phyloP scores from a whole-genome alignment of 805 yeast species.

The Metschnikowia lachancei region DNA sequence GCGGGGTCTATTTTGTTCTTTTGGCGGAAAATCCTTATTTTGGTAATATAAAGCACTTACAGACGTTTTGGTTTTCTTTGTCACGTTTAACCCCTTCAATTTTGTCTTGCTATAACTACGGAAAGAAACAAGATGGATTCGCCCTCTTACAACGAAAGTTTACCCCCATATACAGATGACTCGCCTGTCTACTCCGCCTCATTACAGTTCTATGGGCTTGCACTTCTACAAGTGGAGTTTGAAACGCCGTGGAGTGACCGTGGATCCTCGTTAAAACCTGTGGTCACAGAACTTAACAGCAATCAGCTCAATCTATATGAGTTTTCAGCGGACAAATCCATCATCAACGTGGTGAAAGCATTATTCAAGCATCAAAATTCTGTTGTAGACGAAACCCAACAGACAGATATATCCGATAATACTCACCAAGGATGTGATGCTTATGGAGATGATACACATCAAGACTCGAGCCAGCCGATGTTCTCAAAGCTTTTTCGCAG shows the following conservation, averaged over 20 bases:
- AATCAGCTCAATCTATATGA: constrained; percentile 37
- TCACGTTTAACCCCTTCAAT: no score
- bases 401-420: constrained; percentile 11
- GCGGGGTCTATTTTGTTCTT: no score
- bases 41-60: no score
- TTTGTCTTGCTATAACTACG: no score
- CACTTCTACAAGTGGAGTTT: constrained; percentile 36
- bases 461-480: constrained; percentile 8
- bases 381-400: constrained; percentile 1
- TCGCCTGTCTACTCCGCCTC: constrained; percentile 35
- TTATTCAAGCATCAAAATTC: constrained; percentile 33
- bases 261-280: constrained; percentile 34
- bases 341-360: constrained; percentile 26
- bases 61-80: no score
- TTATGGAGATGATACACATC: constrained; percentile 24
- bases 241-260: constrained; percentile 35
- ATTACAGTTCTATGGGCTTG: constrained; percentile 32
- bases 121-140: no score
- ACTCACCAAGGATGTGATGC: constrained; percentile 32
- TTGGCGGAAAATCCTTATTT: no score
- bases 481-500: constrained; percentile 22
- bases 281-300: constrained; percentile 38
- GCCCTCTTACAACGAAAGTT: background rate
- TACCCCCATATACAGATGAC: constrained; percentile 21
- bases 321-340: constrained; percentile 23